Percentiles rank a stretch among this genome's conserved stretches.
These are phyloP conservation scores for Colletotrichum acutatum DNA, from an alignment of 2,329 filamentous ascomycete species.

Conservation along the genomic window DNA sequence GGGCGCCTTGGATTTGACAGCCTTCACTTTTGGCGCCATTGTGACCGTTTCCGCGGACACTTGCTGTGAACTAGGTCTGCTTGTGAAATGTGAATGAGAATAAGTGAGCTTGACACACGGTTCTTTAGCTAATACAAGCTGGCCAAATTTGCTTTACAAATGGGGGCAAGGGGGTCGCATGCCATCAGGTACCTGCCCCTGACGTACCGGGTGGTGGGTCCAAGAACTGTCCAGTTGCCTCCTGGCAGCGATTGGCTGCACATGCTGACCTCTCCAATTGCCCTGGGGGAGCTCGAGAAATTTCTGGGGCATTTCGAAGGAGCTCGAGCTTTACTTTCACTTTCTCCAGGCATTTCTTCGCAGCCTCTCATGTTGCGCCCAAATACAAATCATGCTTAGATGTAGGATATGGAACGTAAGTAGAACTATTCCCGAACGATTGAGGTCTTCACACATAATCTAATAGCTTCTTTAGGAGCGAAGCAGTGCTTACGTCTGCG, in stretches of 20 bases:
- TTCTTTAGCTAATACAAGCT: conserved; percentile 13
- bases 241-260: background rate
- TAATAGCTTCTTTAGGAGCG: conserved; percentile 44
- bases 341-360: conserved; percentile 6
- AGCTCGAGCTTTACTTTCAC: background rate
- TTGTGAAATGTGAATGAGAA: background rate
- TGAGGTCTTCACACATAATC: background rate
- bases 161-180: conserved; percentile 7
- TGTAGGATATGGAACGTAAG: conserved; percentile 53
- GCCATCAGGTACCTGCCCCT: conserved; percentile 11
- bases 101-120: conserved; percentile 1
- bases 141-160: conserved; percentile 1
- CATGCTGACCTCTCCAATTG: conserved; percentile 3
- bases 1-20: conserved; percentile 43
- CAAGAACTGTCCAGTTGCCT: conserved; percentile 1
- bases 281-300: conserved; percentile 14
- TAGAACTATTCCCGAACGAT: background rate
- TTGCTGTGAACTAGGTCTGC: background rate
- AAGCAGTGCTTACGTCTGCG: conserved; percentile 53
- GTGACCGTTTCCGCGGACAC: conserved; percentile 7
- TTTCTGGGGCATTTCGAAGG: conserved; percentile 6
- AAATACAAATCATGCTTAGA: conserved; percentile 52
- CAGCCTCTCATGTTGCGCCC: conserved; percentile 27
- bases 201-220: background rate
- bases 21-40: conserved; percentile 45